Evolutionary conservation across 805 yeast species (phyloP).

Genomic region (Metschnikowia henanensis): DNA sequence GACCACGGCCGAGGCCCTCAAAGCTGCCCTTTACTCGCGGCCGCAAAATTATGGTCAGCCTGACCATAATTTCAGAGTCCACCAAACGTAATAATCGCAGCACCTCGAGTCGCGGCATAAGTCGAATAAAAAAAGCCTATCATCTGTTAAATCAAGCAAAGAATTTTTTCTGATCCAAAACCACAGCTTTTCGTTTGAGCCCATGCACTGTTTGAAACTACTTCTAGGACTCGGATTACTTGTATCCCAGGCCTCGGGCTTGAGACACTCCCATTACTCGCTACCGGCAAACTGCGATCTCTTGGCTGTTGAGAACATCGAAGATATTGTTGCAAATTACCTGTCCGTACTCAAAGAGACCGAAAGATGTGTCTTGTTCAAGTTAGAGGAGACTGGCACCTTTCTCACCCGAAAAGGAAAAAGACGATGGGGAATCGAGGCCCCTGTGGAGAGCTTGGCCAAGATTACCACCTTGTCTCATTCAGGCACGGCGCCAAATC

Average conservation of each 20-base stretch:
- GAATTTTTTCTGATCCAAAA: too few species aligned
- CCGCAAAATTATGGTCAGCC: too few species aligned
- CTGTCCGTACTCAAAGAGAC: not conserved
- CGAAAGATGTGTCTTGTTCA: conserved; percentile 5
- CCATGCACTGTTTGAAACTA: too few species aligned
- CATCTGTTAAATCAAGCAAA: too few species aligned
- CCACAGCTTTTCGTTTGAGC: too few species aligned
- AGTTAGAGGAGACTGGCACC: conserved; percentile 6
- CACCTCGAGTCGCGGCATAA: too few species aligned
- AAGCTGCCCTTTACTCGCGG: too few species aligned
- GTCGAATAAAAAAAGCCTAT: too few species aligned
- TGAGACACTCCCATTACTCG: not conserved
- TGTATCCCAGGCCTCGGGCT: not conserved
- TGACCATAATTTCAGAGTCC: too few species aligned
- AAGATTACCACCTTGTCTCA: not conserved
- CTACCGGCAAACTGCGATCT: conserved; percentile 5
- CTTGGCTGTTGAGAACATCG: not conserved
- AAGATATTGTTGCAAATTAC: conserved; percentile 4
- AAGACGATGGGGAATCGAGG: conserved; percentile 9
- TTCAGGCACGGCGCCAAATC: not conserved
- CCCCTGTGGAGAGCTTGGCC: conserved; percentile 4
- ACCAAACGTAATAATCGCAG: too few species aligned
- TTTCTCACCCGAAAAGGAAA: conserved; percentile 9
- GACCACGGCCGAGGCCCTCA: too few species aligned
- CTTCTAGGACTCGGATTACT: not conserved